Conservation (phyloP, 345 rosid genomes). For the Linum tenue region DNA sequence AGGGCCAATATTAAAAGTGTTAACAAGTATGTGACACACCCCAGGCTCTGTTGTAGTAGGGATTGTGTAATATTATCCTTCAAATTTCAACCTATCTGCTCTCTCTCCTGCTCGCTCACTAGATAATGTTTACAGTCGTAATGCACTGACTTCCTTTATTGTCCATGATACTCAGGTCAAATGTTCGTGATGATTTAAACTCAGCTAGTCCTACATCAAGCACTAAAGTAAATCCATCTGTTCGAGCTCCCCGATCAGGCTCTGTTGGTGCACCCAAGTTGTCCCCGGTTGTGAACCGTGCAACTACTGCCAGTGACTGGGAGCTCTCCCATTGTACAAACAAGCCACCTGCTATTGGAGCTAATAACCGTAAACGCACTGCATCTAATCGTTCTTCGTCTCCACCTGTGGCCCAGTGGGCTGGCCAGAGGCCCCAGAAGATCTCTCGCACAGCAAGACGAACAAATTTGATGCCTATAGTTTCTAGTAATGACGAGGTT, state of each 20-base stretch:
- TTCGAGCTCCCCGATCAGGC: conserved; percentile 71
- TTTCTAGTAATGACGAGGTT: conserved; percentile 59
- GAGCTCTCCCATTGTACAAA: conserved; percentile 71
- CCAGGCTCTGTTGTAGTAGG: background rate
- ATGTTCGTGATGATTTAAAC: conserved; percentile 53
- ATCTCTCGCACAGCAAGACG: conserved; percentile 85
- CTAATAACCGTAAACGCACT: conserved; percentile 64
- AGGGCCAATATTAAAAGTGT: conserved; percentile 58
- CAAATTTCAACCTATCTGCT: too few species aligned
- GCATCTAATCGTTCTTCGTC: conserved; percentile 61
- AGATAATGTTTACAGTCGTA: background rate
- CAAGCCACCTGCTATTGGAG: conserved; percentile 62
- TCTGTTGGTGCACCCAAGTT: conserved; percentile 54
- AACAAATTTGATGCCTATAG: conserved; percentile 60
- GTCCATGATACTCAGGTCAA: conserved; percentile 38
- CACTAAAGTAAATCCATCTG: conserved; percentile 49
- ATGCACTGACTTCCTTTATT: conserved; percentile 6
- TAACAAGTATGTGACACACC: conserved; percentile 56
- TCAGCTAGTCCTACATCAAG: conserved; percentile 63
- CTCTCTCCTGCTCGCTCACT: too few species aligned
- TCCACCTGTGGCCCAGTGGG: conserved; percentile 81
- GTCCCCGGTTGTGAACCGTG: conserved; percentile 53
- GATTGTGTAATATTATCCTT: conserved; percentile 10
- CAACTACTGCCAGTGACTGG: conserved; percentile 64
- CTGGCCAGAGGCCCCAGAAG: conserved; percentile 81